Base-by-base conservation (phyloP, 306 rosid genomes). In the Sicyos baderoa region DNA sequence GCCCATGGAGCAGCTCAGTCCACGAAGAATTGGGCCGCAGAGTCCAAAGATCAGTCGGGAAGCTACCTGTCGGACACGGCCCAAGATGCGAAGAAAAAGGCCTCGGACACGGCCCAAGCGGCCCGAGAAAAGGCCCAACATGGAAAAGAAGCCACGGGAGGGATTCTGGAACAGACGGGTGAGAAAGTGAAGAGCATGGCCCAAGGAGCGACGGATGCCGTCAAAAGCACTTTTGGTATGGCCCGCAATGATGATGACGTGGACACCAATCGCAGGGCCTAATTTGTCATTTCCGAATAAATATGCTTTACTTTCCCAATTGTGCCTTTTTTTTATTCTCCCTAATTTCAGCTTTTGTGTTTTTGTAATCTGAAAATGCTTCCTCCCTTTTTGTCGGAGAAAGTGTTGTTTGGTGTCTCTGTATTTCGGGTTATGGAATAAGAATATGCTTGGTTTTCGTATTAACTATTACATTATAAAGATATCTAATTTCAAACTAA, bases 211-310 rank as follows among this genome's bases (percentile, higher is more conserved):
- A 54, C 88, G 3, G 85, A 86, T 0, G 81, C 88, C 0, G 81
- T 83, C 42, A 91, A 88, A 42, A 19, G 72, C 7, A 83, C 97
- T 0, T 6, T 86, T 23, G 97, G 97, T 0, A 35, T 91, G 85
- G 88, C 50, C 52, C 18, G 78, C 3, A 42, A 66, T 0, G 44
- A 53, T 6, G 68, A 35, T 37, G 67, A 71, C 59, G 13, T 27
- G 19, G 71, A 23, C 27, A 32, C 55, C 14, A 0, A 44, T 2
- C 22, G 6, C 17, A 55, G 32, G 74, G 73, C 29, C 25, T 67
- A 42, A 29, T 18, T 62, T 66, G 62, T 45, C 32, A 52, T 25
- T 16, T 19, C 7, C 29, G 21, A 19, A 6, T 7, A 44, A 9
- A 18, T 19, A 54, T 7, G 4, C 5, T 2, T 3, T 32, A 32